Evolutionary conservation across 177 flowering plant genomes (phyloP).

Genomic region (Tripterygium wilfordii): DNA sequence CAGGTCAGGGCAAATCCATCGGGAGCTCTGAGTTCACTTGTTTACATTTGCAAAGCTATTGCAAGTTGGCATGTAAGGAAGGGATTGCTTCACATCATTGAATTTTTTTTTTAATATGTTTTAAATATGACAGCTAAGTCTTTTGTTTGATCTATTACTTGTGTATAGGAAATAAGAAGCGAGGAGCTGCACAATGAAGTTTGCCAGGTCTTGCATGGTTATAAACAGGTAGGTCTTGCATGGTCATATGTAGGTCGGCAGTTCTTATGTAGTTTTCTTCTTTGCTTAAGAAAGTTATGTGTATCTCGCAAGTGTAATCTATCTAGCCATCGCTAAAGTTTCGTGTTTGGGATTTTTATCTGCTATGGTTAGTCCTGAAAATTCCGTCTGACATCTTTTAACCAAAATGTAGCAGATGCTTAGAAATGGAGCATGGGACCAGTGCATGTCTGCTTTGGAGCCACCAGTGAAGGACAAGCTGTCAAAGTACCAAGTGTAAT

Average conservation of each 20-base stretch:
- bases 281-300: neutral
- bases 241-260: neutral
- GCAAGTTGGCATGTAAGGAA: slow-evolving; percentile 98
- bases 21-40: slow-evolving; percentile 83
- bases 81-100: too few species aligned
- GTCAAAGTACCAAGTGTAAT: slow-evolving; percentile 55
- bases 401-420: slow-evolving; percentile 56
- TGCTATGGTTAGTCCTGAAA: too few species aligned
- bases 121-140: neutral
- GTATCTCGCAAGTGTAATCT: neutral
- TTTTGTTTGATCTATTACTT: neutral
- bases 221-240: slow-evolving; percentile 69
- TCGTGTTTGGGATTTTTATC: too few species aligned
- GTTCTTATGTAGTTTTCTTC: neutral
- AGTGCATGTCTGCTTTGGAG: slow-evolving; percentile 78
- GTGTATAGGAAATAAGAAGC: slow-evolving; percentile 82
- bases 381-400: neutral
- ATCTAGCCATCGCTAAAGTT: too few species aligned
- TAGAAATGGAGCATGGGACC: slow-evolving; percentile 78
- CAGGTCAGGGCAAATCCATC: slow-evolving; percentile 94
- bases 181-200: slow-evolving; percentile 89
- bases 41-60: slow-evolving; percentile 79
- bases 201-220: slow-evolving; percentile 88
- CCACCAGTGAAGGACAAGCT: slow-evolving; percentile 64
- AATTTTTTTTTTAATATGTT: too few species aligned